Evolutionary conservation across 1,139 yeast species (phyloP), one percentile per base, ranked within the genome.

Genomic region (Diutina siamensis): DNA sequence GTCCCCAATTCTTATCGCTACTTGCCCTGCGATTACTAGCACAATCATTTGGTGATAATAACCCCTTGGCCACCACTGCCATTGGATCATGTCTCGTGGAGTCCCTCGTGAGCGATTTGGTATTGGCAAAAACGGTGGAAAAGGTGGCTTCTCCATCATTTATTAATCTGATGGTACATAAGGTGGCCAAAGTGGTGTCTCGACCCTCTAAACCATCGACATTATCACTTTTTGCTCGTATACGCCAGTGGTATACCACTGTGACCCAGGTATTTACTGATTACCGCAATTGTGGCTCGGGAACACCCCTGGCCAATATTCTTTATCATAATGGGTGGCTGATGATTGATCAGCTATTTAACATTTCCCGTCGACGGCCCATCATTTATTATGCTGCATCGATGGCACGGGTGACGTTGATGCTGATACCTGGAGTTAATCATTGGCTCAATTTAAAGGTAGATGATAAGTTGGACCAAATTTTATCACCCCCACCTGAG

Each of bases 51-150:
- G 4, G 5, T 7, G 15, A 8, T 4, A 25, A 25, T 25, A 31
- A 31, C 15, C 20, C 36, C 20, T 34, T 34, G 36, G 13, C 8
- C 3, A 15, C 42, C 2, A 25, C 42, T 4, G 17, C 3, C 3
- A 67, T 69, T 3, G 55, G 63, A 2, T 52, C 55, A 40, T 60
- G 58, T 40, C 57, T 70, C 35, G 55, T 66, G 1, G 54, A 57
- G 2, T 46, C 61, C 3, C 49, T 68, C 15, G 48, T 68, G 34
- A 61, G 67, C 8, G 74, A 70, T 52, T 52, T 69, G 49, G 65
- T 70, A 8, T 46, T 70, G 10, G 56, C 48, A 10, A 65, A 64
- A 46, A 48, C 62, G 1, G 48, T 68, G 4, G 55, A 52, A 1
- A 63, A 60, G 49, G 49, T 68, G 15, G 51, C 70, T 1, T 51